phyloP scores from a whole-genome alignment of 1,284 basidiomycete genomes.

The Farysia itapuensis region DNA sequence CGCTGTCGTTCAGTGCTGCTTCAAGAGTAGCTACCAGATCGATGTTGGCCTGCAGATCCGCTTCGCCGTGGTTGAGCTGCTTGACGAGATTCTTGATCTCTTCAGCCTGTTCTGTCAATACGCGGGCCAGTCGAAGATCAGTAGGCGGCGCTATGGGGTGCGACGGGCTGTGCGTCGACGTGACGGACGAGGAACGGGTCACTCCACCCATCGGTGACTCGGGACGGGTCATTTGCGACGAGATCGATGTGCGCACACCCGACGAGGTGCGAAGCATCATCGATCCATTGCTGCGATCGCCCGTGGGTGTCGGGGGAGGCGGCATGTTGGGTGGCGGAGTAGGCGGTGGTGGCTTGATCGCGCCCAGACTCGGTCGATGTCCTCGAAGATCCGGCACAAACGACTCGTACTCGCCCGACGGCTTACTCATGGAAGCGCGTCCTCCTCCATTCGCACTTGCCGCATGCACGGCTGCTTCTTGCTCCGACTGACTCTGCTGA shows the following conservation, averaged over 20 bases:
- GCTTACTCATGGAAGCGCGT: constrained; percentile 16
- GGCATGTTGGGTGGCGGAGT: constrained; percentile 84
- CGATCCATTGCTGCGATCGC: not conserved
- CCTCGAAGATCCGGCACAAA: constrained; percentile 10
- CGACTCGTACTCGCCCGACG: constrained; percentile 18
- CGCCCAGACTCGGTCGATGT: constrained; percentile 20
- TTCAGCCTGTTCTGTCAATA: constrained; percentile 74
- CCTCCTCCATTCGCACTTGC: constrained; percentile 9
- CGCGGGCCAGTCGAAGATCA: constrained; percentile 37
- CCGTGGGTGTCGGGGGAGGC: constrained; percentile 65
- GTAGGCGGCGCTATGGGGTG: not conserved
- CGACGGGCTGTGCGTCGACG: constrained; percentile 31
- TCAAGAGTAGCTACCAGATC: constrained; percentile 70
- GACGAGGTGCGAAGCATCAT: constrained; percentile 10
- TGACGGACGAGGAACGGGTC: constrained; percentile 48
- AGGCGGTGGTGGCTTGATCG: constrained; percentile 77
- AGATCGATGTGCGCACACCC: constrained; percentile 37
- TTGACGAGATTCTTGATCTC: constrained; percentile 86
- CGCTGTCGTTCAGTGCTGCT: constrained; percentile 51
- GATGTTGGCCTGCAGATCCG: constrained; percentile 85
- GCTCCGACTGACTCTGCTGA: constrained; percentile 22
- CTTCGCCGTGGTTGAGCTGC: constrained; percentile 84
- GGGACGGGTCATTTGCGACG: constrained; percentile 37
- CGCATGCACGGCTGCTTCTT: constrained; percentile 12
- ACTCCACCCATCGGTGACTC: constrained; percentile 34